Base-by-base conservation (phyloP, 2,329 filamentous ascomycete species). In the Clonostachys byssicola region DNA sequence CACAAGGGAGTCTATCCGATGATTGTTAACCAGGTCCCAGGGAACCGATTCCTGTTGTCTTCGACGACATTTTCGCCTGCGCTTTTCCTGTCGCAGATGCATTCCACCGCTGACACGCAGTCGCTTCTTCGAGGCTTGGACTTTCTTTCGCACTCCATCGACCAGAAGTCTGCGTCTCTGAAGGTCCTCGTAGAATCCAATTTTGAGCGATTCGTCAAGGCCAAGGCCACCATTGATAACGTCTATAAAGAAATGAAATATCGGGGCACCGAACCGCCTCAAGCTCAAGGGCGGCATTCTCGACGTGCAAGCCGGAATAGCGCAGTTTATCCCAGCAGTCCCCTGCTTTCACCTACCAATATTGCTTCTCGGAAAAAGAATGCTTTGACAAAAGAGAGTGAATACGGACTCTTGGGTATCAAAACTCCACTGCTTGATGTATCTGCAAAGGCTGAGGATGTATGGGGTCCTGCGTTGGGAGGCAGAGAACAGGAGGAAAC, bases 241-340 rank as follows among this genome's bases (percentile, higher is more conserved):
- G 94, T 99, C 45, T 99, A 99, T 70, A 95, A 86, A 52, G 94
- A 99, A 66, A 99, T 99, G 94, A 96, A 81, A 76, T 92, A 74
- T 55, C 75, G 80, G 42, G 83, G 83, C 12, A 71, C 64, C 18
- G 81, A 85, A 42, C 75, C 77, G 6, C 67, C 71, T 4, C 65
- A 72, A 5, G 47, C 68, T 46, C 36, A 39, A 39, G 64, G 72
- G 38, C 63, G 67, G 16, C 85, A 89, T 59, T 85, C 81, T 17
- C 77, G 86, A 18, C 83, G 85, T 54, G 71, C 82, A 20, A 90
- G 88, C 64, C 81, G 83, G 56, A 79, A 74, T 50, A 85, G 81
- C 61, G 23, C 23, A 30, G 23, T 30, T 30, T 83, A 84, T 57
- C 76, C 84, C 45, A 81, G 76, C 52, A 73, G 76, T 51, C 36